Evolutionary conservation across 2,329 filamentous ascomycete genomes (phyloP), one percentile per base, ranked within the genome.

Genomic region (Clarireedia hainanense): DNA sequence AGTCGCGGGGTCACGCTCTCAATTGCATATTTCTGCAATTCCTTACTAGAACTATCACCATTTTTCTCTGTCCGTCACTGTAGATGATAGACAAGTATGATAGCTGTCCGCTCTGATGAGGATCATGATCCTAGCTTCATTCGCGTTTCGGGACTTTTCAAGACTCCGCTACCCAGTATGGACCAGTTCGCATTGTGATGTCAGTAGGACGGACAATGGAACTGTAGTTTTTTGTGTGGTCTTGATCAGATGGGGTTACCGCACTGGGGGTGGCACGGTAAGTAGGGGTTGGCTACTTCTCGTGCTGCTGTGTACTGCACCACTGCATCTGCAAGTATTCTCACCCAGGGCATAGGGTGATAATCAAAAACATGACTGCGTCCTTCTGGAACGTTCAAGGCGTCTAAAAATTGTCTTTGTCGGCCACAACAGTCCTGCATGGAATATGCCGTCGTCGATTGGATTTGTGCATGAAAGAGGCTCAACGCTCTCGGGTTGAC

Each of bases 381-480:
- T 55, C 49, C 52, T 55, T 55, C 52, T 55, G 27, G 52, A 55
- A 55, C 20, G 30, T 50, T 12, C 37, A 50, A 36, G 27, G 46
- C 52, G 52, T 55, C 46, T 55, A 50, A 50, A 24, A 15, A 4
- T 24, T 45, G 37, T 55, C 17, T 27, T 10, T 4, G 10, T 37
- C 46, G 37, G 10, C 37, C 27, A 43, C 14, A 17, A 26, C 7
- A 48, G 27, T 26, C 7, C 23, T 53, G 43, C 51, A 30, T 47
- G 15, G 4, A 53, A 43, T 49, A 20, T 36, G 39, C 46, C 48
- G 20, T 20, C 30, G 7, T 47, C 20, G 23, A 6, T 47, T 26
- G 20, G 43, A 6, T 15, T n/a, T 26, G 14, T 54, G 30, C 52
- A 54, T 43, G 17, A 23, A 15, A 20, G n/a, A 34, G 30, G 30